These are phyloP conservation scores for Aspergillus glaucus DNA, from an alignment of 2,329 filamentous ascomycete species.

Conservation along the genomic window DNA sequence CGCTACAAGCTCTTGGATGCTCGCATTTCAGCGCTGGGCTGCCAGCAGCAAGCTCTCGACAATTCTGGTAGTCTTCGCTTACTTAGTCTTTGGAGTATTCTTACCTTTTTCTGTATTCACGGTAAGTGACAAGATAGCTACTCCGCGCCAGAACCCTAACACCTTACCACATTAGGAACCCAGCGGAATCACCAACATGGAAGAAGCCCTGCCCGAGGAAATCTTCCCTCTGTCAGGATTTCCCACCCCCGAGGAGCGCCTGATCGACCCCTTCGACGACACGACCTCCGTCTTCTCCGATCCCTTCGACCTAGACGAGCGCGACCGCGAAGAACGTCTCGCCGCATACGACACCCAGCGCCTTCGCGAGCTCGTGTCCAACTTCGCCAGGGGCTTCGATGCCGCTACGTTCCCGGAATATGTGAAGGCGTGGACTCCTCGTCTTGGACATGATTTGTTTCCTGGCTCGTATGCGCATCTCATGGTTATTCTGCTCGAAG, in stretches of 20 bases:
- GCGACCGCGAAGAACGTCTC: neutral
- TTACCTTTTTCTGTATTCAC: no score
- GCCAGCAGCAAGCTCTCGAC: neutral
- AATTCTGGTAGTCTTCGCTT: neutral
- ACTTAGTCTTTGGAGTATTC: no score
- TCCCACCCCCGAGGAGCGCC: neutral
- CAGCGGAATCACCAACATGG: neutral
- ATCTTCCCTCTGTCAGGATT: neutral
- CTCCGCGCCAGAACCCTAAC: neutral
- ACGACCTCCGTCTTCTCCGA: neutral
- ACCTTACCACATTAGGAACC: neutral
- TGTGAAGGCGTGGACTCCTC: conserved; percentile 6
- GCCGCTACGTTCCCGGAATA: conserved; percentile 10
- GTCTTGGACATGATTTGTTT: conserved; percentile 5
- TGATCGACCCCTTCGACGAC: neutral
- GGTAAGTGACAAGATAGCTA: no score
- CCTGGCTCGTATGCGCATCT: conserved; percentile 20
- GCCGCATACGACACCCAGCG: neutral
- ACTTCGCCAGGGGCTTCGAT: conserved; percentile 17
- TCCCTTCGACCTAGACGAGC: neutral
- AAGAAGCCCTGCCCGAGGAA: neutral
- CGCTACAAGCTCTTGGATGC: neutral
- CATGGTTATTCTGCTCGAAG: conserved; percentile 15
- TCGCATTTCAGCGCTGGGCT: neutral
- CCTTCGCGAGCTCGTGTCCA: conserved; percentile 2